Evolutionary conservation across 192 early-diverging fungal species (phyloP), one percentile per base, ranked within the genome.

Genomic region (Oehlia diaphana): DNA sequence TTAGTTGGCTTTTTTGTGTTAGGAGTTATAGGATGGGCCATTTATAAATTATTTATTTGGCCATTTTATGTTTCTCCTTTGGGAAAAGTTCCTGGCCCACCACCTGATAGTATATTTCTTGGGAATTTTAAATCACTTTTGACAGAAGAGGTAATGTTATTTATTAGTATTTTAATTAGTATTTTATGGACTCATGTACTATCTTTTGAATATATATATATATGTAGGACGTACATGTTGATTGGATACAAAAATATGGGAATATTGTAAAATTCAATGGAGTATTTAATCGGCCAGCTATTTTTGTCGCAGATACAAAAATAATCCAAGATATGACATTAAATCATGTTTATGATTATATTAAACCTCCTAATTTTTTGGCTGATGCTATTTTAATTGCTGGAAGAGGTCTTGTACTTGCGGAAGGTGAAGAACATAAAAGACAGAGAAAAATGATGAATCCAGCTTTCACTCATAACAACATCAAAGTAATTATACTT

Each of bases 391-490:
- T 44, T 28, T 84, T n/a, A n/a, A 87, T 19, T 69, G 72, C 33
- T 23, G 90, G 90, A 9, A 62, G 82, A 37, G 89, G 89, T 10
- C 50, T 91, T 7, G 53, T 90, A 23, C 74, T 91, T 13, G 83
- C 85, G 3, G 90, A 91, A 75, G 89, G 90, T 0, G 84, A 81
- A 58, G 84, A 28, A 10, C 90, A 91, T 76, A 74, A 69, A 49
- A 79, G 81, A 50, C 90, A 91, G 49, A 84, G 90, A 53, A 89
- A 89, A 72, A 83, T 90, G 87, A 64, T 91, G 13, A 89, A 89
- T 74, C 90, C 90, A 7, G 86, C 88, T 9, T 91, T 91, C 39
- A 72, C 81, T 12, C 62, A 83, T 69, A 68, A 79, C n/a, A 77
- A 84, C 12, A 84, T 90, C 53, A 87, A 87, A 33, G 78, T 74